phyloP scores from a whole-genome alignment of 768 basidiomycete genomes.

The Boletales sp. region DNA sequence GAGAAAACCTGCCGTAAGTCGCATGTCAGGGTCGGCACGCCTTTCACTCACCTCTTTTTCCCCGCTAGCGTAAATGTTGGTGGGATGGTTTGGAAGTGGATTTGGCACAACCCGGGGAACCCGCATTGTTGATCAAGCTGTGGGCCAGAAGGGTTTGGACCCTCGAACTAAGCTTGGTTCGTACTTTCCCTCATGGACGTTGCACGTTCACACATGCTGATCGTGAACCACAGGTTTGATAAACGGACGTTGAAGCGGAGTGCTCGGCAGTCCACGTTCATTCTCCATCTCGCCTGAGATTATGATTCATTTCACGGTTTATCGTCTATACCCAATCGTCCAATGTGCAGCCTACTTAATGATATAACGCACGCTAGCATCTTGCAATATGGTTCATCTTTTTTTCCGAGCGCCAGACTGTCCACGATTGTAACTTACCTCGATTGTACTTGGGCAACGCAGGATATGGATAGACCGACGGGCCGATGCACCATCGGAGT shows the following conservation, averaged over 20 bases:
- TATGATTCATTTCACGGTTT: slow-evolving; percentile 14
- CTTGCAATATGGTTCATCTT: slow-evolving; percentile 13
- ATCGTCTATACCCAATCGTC: slow-evolving; percentile 25
- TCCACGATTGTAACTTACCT: neutral
- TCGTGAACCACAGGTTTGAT: slow-evolving; percentile 18
- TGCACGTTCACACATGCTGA: neutral
- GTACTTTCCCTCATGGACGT: slow-evolving; percentile 15
- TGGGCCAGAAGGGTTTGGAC: slow-evolving; percentile 99
- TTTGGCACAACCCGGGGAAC: slow-evolving; percentile 54
- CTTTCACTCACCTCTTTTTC: neutral
- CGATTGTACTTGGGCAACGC: neutral
- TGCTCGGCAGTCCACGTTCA: slow-evolving; percentile 2
- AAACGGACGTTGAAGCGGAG: neutral
- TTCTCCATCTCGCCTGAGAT: slow-evolving; percentile 12
- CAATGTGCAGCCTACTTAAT: slow-evolving; percentile 26
- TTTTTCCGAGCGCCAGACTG: neutral
- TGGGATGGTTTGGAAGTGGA: slow-evolving; percentile 98
- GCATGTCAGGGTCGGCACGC: neutral
- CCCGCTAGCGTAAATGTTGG: slow-evolving; percentile 93
- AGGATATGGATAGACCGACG: neutral
- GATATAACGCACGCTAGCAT: slow-evolving; percentile 27
- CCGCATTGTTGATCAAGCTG: slow-evolving; percentile 68
- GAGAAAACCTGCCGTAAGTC: slow-evolving; percentile 97
- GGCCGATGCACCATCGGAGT: neutral
- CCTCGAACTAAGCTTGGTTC: slow-evolving; percentile 88